Conservation (phyloP, 345 rosid species). For the Eucalyptus leucophloia region DNA sequence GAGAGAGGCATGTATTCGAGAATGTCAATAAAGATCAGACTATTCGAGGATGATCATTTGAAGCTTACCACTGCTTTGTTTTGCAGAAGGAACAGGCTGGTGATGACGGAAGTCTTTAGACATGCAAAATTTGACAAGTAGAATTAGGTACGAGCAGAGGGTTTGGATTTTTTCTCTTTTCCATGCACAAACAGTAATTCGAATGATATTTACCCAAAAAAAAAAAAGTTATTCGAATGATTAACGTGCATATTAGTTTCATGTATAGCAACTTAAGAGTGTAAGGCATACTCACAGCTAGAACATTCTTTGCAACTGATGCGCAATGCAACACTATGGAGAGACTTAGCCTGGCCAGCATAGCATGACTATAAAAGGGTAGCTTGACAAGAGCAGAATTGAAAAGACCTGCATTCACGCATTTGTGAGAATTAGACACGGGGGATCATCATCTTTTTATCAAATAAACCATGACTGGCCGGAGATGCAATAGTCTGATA, state of each 20-base stretch:
- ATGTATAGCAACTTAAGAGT: not conserved
- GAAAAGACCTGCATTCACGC: constrained; percentile 25
- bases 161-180: not conserved
- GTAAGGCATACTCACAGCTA: constrained; percentile 17
- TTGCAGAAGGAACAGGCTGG: constrained; percentile 28
- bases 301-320: constrained; percentile 44
- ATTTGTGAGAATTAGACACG: not conserved
- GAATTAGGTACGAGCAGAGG: not conserved
- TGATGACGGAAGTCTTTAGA: constrained; percentile 7
- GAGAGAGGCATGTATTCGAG: not conserved
- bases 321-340: constrained; percentile 40
- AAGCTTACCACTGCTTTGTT: constrained; percentile 29
- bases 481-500: not conserved
- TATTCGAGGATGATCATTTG: not conserved
- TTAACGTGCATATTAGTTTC: not conserved
- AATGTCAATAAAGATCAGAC: not conserved
- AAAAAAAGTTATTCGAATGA: not conserved
- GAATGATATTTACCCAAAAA: not conserved
- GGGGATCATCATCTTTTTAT: not conserved
- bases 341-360: constrained; percentile 52
- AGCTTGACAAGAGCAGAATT: constrained; percentile 40
- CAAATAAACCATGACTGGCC: not conserved
- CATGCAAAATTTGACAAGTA: not conserved
- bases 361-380: constrained; percentile 49
- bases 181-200: not conserved